These are phyloP conservation scores for Paramarasmius palmivorus DNA, from an alignment of 1,284 basidiomycete genomes.

Conservation along the genomic window DNA sequence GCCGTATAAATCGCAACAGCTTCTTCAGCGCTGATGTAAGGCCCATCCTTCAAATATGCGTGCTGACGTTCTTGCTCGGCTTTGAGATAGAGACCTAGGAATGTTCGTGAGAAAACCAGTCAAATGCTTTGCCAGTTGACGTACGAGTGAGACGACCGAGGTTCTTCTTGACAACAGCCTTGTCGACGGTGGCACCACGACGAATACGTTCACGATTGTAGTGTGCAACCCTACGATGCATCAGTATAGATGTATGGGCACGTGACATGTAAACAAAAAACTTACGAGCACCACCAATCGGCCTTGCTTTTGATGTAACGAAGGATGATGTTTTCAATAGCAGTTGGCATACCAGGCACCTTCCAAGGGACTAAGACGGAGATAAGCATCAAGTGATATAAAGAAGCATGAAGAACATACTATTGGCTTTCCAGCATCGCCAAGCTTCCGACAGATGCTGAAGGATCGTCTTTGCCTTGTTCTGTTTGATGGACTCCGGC, in stretches of 20 bases:
- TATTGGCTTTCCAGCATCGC: slow-evolving; percentile 99
- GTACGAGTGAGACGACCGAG: slow-evolving; percentile 84
- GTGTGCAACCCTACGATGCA: slow-evolving; percentile 68
- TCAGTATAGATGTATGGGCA: slow-evolving; percentile 8
- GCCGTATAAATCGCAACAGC: slow-evolving; percentile 97
- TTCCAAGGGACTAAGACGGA: slow-evolving; percentile 79
- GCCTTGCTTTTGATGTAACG: slow-evolving; percentile 99
- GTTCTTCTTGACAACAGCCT: slow-evolving; percentile 98
- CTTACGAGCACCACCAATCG: slow-evolving; percentile 97
- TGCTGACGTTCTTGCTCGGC: slow-evolving; percentile 98
- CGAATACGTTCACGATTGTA: slow-evolving; percentile 95
- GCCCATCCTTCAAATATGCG: slow-evolving; percentile 95
- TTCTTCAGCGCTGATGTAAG: slow-evolving; percentile 96
- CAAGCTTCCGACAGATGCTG: slow-evolving; percentile 98
- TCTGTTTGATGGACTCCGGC: slow-evolving; percentile 99
- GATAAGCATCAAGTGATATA: slow-evolving; percentile 6
- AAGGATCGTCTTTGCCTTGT: slow-evolving; percentile 98
- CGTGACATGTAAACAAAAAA: slow-evolving; percentile 20
- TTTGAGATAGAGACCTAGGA: slow-evolving; percentile 84
- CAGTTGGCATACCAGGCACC: slow-evolving; percentile 95
- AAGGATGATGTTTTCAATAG: slow-evolving; percentile 98
- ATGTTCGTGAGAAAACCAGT: slow-evolving; percentile 13
- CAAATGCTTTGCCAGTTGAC: slow-evolving; percentile 19
- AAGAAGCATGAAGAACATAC: slow-evolving; percentile 39
- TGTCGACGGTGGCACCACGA: slow-evolving; percentile 98